These are phyloP conservation scores for Moricandia moricandioides DNA, from an alignment of 345 rosid genomes.

Conservation along the genomic window DNA sequence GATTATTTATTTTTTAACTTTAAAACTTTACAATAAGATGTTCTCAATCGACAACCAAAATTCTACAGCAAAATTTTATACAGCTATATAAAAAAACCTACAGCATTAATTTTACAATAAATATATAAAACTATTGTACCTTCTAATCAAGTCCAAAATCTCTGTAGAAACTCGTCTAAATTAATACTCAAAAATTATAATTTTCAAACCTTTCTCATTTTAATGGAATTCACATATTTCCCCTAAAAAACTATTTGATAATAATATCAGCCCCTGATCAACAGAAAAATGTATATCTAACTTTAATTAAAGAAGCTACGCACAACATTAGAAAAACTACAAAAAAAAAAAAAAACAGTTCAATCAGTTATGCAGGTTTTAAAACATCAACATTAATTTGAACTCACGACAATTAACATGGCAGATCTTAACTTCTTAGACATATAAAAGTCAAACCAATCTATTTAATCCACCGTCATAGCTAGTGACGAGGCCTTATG, in stretches of 20 bases:
- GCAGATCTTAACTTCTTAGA: background rate
- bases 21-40: too few relatives aligned
- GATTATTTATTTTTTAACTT: too few relatives aligned
- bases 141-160: too few relatives aligned
- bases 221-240: too few relatives aligned
- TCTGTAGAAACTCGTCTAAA: background rate
- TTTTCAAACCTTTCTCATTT: too few relatives aligned
- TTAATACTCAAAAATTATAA: background rate
- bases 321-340: background rate
- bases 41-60: too few relatives aligned
- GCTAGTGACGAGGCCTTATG: background rate
- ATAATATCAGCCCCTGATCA: background rate
- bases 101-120: too few relatives aligned
- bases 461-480: background rate
- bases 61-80: too few relatives aligned
- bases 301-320: background rate
- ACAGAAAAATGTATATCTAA: background rate
- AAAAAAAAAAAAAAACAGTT: background rate
- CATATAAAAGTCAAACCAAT: background rate
- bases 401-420: background rate
- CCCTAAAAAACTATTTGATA: too few relatives aligned
- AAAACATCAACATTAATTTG: background rate
- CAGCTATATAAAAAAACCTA: too few relatives aligned
- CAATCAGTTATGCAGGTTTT: background rate
- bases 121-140: too few relatives aligned